Evolutionary conservation across 306 rosid species (phyloP), one percentile per base, ranked within the genome.

Genomic region (Vicia villosa): DNA sequence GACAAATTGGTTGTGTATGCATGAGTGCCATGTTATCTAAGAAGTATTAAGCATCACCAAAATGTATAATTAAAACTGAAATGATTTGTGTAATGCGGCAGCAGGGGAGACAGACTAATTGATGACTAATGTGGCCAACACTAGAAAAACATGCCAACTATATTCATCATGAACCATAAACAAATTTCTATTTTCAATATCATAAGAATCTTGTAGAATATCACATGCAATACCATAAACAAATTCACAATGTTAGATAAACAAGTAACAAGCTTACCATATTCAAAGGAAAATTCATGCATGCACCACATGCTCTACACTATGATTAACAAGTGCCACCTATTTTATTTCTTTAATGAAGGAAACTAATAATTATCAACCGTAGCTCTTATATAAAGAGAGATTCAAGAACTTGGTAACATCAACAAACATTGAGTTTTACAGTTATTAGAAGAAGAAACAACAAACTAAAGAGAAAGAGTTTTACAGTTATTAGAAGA

Each of bases 241-340:
- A 15, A 1, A 62, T 61, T 21, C 17, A 60, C 16, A 19, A 17
- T 86, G 87, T 69, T 37, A 8, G 83, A 77, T 63, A 60, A 65
- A 74, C n/a, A 16, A 51, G 78, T 17, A 78, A 83, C 92, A 81
- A 65, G 0, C 14, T 50, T 14, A 22, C 84, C 85, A 19, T 41
- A 34, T 41, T 80, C 30, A n/a, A 50, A 37, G 82, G 72, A 24
- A 54, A 24, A 45, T 67, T 70, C 84, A 75, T 57, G 58, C 68
- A 21, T 60, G 61, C 41, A 40, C 55, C 96, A 81, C 84, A 78
- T 83, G 88, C 70, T 69, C 59, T 47, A 36, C 74, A 71, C 57
- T 0, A 72, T 55, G 6, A 47, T 45, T 54, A 22, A 55, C 11
- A 55, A 24, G 5, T 12, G 10, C 1, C 30, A 43, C 41, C 47